Evolutionary conservation across 805 yeast species (phyloP), one percentile per base, ranked within the genome.

Genomic region (Yueomyces sinensis): DNA sequence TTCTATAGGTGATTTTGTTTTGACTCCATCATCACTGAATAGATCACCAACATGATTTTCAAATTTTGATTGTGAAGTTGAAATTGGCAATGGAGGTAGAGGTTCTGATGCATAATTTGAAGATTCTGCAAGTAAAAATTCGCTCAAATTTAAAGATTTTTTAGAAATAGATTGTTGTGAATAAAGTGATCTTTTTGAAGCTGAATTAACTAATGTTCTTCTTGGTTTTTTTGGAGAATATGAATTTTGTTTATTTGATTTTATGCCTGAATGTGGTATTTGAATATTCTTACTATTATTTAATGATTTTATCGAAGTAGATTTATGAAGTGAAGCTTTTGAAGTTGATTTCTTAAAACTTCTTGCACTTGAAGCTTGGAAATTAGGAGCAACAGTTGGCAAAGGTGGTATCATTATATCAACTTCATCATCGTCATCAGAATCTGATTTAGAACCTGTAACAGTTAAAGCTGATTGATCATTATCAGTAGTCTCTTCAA

Each of bases 131-230:
- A 44, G 31, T n/a, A 55, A 38, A 35, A 38, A 47, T 11, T 52
- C 59, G 17, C 46, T 57, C 18, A 57, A 36, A 33, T 57, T 56
- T 14, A 57, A 34, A 1, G 62, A 56, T 32, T 54, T 49, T 31
- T 53, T 57, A 2, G 62, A 57, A 28, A 57, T 57, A 0, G 62
- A 54, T 19, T 44, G 46, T 25, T 50, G 38, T 1, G 60, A 55
- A 34, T 57, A 57, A 20, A 57, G 36, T 1, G 61, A 56, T 30
- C 53, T 45, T 27, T 54, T 53, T 1, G 56, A 50, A 17, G 50
- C 53, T 2, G 56, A 53, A 34, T 47, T 50, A 30, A 47, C 50
- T 9, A 51, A 30, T 3, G 55, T 50, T 39, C 43, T 42, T 35
- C 42, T 37, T 19, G 28, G 43, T 9, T 23, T 17, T 25, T 2